phyloP scores from a whole-genome alignment of 495 filamentous ascomycete species.

The Pseudevernia furfuracea region DNA sequence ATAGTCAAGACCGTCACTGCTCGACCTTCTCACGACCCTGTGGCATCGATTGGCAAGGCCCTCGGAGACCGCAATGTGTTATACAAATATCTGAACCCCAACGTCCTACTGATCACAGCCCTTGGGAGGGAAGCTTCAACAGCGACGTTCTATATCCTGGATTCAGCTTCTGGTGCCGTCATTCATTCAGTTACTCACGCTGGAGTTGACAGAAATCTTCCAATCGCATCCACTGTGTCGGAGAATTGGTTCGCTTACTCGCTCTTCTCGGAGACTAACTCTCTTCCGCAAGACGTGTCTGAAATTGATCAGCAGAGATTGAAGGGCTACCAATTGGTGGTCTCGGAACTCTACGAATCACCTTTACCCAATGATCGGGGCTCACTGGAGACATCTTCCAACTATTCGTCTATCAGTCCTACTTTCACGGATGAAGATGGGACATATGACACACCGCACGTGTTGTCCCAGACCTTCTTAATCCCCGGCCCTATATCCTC shows the following conservation, averaged over 20 bases:
- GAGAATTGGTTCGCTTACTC: slow-evolving; percentile 97
- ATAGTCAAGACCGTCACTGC: slow-evolving; percentile 57
- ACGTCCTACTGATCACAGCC: slow-evolving; percentile 71
- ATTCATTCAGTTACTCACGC: slow-evolving; percentile 62
- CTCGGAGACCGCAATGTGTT: slow-evolving; percentile 84
- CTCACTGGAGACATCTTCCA: slow-evolving; percentile 52
- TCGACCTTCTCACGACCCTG: slow-evolving; percentile 69
- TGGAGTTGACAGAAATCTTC: slow-evolving; percentile 65
- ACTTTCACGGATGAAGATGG: slow-evolving; percentile 37
- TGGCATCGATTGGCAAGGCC: slow-evolving; percentile 91
- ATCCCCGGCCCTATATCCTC: slow-evolving; percentile 67
- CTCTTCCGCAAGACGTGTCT: slow-evolving; percentile 37
- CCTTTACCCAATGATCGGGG: slow-evolving; percentile 77
- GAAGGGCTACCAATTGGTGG: slow-evolving; percentile 75
- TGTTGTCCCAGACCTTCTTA: slow-evolving; percentile 70
- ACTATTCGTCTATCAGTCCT: slow-evolving; percentile 65
- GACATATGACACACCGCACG: slow-evolving; percentile 49
- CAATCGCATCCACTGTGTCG: slow-evolving; percentile 67
- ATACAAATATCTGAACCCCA: slow-evolving; percentile 95
- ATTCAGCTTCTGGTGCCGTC: slow-evolving; percentile 75
- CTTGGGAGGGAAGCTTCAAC: slow-evolving; percentile 47
- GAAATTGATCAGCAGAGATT: slow-evolving; percentile 13
- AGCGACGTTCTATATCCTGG: slow-evolving; percentile 72
- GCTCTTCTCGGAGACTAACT: slow-evolving; percentile 57
- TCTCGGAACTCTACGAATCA: slow-evolving; percentile 88